Evolutionary conservation across 164 flowering plant species (phyloP).

Genomic region (Berberis vulgaris): DNA sequence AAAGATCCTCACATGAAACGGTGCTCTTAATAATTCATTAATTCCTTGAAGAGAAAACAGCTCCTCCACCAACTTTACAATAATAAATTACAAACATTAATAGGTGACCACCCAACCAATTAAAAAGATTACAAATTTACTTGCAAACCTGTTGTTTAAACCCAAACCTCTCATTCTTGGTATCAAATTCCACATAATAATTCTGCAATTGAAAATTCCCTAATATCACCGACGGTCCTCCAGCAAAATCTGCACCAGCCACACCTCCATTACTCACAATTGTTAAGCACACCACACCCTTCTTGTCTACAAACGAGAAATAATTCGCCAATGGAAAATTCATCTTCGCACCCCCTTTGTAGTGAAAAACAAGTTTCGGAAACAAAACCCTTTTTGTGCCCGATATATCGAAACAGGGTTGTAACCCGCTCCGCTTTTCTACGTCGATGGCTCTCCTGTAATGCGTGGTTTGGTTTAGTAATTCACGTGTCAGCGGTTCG

Average conservation of each 20-base stretch:
- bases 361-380: constrained; percentile 47
- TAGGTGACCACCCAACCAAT: neutral
- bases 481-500: constrained; percentile 38
- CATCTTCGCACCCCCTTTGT: constrained; percentile 70
- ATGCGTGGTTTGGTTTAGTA: constrained; percentile 35
- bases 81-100: no score
- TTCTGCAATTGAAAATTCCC: constrained; percentile 57
- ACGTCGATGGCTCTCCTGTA: constrained; percentile 28
- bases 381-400: constrained; percentile 14
- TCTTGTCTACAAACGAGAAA: constrained; percentile 24
- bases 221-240: constrained; percentile 49
- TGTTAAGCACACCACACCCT: constrained; percentile 41
- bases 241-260: neutral
- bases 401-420: constrained; percentile 55
- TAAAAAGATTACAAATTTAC: constrained; percentile 11
- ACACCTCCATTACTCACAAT: constrained; percentile 25
- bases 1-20: no score
- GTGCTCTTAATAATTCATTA: no score
- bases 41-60: no score
- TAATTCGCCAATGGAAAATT: constrained; percentile 52
- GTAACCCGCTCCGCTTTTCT: constrained; percentile 35
- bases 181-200: constrained; percentile 43
- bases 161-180: constrained; percentile 43
- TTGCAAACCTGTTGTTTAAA: constrained; percentile 32
- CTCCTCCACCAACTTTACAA: no score